phyloP scores from a whole-genome alignment of 2,329 filamentous ascomycete genomes.

The Ascosphaera apis region DNA sequence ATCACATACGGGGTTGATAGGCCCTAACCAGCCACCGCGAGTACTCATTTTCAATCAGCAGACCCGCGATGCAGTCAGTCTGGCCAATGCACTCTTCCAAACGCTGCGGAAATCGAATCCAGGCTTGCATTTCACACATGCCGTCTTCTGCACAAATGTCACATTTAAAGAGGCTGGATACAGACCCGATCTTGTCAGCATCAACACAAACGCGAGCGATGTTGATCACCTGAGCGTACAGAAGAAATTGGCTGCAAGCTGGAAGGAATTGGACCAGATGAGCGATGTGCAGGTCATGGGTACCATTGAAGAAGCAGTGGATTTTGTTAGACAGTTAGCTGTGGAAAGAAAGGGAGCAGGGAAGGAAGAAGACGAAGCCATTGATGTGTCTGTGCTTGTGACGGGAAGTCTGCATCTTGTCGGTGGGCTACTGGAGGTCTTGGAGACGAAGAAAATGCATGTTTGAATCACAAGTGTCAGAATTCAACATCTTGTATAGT shows the following conservation, averaged over 20 bases:
- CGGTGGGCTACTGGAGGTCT: conserved; percentile 50
- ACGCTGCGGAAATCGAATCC: conserved; percentile 25
- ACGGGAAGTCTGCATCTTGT: conserved; percentile 74
- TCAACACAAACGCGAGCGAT: conserved; percentile 36
- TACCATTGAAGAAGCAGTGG: conserved; percentile 49
- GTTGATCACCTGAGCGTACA: conserved; percentile 42
- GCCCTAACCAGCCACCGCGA: conserved; percentile 20
- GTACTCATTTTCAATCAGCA: conserved; percentile 84
- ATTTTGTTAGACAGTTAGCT: conserved; percentile 27
- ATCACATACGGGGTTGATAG: conserved; percentile 4
- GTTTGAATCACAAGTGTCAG: too few relatives aligned
- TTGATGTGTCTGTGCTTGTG: conserved; percentile 38
- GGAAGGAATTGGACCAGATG: conserved; percentile 31
- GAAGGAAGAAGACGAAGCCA: conserved; percentile 17
- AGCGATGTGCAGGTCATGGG: conserved; percentile 32
- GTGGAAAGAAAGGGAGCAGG: conserved; percentile 8
- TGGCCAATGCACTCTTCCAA: conserved; percentile 40
- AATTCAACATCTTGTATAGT: too few relatives aligned
- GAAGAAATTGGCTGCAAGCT: conserved; percentile 36
- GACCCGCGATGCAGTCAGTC: conserved; percentile 46
- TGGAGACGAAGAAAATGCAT: conserved; percentile 36
- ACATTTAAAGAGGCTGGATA: conserved; percentile 39
- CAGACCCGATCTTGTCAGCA: conserved; percentile 37
- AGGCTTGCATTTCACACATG: conserved; percentile 38
- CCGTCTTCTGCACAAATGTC: conserved; percentile 61